A percentile compares a stretch with the other conserved stretches of the same genome.
These are phyloP conservation scores for Fusarium devonianum DNA, from an alignment of 2,329 filamentous ascomycete species.

Conservation along the genomic window DNA sequence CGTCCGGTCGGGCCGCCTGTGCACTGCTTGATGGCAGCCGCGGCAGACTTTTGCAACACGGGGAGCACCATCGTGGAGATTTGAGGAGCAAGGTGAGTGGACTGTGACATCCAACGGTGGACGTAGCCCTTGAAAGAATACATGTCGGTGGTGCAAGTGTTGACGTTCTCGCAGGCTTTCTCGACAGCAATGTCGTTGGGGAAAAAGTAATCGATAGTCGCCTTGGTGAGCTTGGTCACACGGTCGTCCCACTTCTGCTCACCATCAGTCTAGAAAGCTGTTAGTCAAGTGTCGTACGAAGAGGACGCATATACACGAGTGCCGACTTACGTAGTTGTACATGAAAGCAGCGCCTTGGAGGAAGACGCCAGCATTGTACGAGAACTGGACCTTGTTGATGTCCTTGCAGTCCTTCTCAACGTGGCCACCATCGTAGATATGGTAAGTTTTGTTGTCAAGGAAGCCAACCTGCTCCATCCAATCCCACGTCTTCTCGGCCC, in stretches of 20 bases:
- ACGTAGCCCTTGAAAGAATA: slow-evolving; percentile 69
- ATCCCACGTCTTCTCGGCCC: slow-evolving; percentile 69
- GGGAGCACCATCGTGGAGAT: slow-evolving; percentile 58
- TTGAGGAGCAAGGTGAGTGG: slow-evolving; percentile 62
- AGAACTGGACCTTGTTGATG: slow-evolving; percentile 64
- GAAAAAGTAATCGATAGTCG: slow-evolving; percentile 59
- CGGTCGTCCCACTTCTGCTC: slow-evolving; percentile 59
- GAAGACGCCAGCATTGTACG: slow-evolving; percentile 66
- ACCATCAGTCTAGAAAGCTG: slow-evolving; percentile 52
- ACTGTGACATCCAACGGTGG: slow-evolving; percentile 62
- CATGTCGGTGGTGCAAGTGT: slow-evolving; percentile 69
- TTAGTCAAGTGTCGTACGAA: slow-evolving; percentile 8
- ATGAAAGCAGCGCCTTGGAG: slow-evolving; percentile 67
- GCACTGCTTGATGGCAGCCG: slow-evolving; percentile 63
- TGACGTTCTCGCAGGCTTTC: slow-evolving; percentile 63
- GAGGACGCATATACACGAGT: neutral
- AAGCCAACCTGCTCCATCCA: slow-evolving; percentile 65
- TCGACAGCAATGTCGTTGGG: slow-evolving; percentile 65
- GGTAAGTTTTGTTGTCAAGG: slow-evolving; percentile 65
- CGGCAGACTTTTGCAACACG: slow-evolving; percentile 59
- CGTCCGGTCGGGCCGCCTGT: slow-evolving; percentile 56
- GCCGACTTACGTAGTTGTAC: slow-evolving; percentile 62
- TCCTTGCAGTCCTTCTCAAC: slow-evolving; percentile 61
- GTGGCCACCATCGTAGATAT: slow-evolving; percentile 66
- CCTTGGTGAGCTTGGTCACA: slow-evolving; percentile 50